Base-by-base conservation (phyloP, 73 alveolate genomes). In the Blepharisma stoltei region DNA sequence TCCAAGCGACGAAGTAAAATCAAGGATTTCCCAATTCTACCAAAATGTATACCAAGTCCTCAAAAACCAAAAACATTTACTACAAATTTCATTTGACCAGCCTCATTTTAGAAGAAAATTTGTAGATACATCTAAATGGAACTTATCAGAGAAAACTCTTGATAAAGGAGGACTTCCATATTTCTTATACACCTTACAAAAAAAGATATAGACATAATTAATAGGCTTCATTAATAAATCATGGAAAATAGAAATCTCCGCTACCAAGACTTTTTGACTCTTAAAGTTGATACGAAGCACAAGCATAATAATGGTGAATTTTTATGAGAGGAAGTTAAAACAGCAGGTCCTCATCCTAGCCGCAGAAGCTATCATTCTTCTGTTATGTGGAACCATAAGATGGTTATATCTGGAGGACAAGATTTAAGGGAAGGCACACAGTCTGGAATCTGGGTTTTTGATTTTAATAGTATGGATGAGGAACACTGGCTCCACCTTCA, bases 391-490 rank as follows among this genome's bases (percentile, higher is more conserved):
- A 70, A 81, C 54, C 21, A 27, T 78, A 85, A 82, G 45, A 52
- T 87, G 67, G 70, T 77, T 50, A 70, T 87, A 11, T 85, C 82
- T 71, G 94, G 94, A 25, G 94, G 94, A 18, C 94, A 87, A 44
- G 92, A 84, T 55, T 71, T 84, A 5, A 68, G 87, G 44, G 92
- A 84, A 67, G 92, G 92, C 11, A 67, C 92, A 6, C 49, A 79
- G 78, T 48, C 69, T 20, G 55, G 69, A 3, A 44, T 81, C 37
- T 81, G 88, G 88, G 44, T 69, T 75, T 8, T 81, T 7, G 82
- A 81, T 23, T 46, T 81, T 11, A 9, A 25, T 11, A 11, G 71
- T n/a, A 21, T 81, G 49, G 44, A n/a, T 41, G 82, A 73, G 32
- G 53, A 52, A 6, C 70, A 54, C 38, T 49, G 67, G 50, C n/a